Conservation (phyloP, 2,329 filamentous ascomycete species). For the Phyllachora maydis region DNA sequence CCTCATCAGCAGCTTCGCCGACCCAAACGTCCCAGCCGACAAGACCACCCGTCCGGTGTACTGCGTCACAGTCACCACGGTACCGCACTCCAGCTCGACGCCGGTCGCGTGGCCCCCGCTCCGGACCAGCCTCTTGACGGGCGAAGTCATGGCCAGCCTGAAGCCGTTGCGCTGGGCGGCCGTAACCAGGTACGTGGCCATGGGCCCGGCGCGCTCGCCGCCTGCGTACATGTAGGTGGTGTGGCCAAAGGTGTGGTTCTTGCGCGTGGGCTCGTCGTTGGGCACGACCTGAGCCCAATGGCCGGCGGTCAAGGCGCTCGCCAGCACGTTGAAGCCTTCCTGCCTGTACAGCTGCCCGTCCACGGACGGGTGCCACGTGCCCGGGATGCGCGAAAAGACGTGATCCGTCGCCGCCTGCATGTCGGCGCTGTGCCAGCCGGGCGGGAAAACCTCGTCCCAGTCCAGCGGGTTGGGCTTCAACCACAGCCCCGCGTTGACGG, state of each 20-base stretch:
- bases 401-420: constrained; percentile 35
- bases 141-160: constrained; percentile 42
- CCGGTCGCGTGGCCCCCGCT: constrained; percentile 40
- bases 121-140: constrained; percentile 46
- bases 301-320: constrained; percentile 31
- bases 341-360: constrained; percentile 49
- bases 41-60: constrained; percentile 44
- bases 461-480: constrained; percentile 44
- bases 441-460: constrained; percentile 53
- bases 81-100: constrained; percentile 42
- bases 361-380: constrained; percentile 41
- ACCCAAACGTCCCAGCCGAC: constrained; percentile 48
- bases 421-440: constrained; percentile 47
- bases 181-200: constrained; percentile 42
- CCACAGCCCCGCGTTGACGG: constrained; percentile 49
- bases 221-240: constrained; percentile 46
- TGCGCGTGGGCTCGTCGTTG: constrained; percentile 35
- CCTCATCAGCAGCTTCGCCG: constrained; percentile 45
- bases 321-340: constrained; percentile 41
- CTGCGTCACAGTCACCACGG: constrained; percentile 37
- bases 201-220: constrained; percentile 46
- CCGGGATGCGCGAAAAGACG: constrained; percentile 50
- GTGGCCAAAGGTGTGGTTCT: constrained; percentile 44
- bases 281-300: constrained; percentile 44
- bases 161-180: constrained; percentile 36